A percentile compares a stretch with the other conserved stretches of the same genome.
Evolutionary conservation across 2,329 filamentous ascomycete genomes (phyloP).

Genomic region (Colletotrichum paranaense): DNA sequence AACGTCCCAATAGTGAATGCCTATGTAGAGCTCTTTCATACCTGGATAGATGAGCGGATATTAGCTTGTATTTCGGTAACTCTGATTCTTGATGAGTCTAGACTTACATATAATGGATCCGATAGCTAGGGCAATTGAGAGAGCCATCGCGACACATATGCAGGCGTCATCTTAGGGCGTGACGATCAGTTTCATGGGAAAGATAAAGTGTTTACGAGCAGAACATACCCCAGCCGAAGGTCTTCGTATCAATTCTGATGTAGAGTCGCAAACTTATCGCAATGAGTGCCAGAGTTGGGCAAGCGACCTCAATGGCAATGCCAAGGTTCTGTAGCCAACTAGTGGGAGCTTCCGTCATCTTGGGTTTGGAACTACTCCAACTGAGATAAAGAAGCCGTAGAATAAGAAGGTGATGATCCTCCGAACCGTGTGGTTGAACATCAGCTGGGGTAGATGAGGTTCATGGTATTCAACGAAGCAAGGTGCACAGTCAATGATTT

Average conservation of each 20-base stretch:
- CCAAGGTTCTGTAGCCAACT: slow-evolving; percentile 7
- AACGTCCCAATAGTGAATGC: slow-evolving; percentile 5
- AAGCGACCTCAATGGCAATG: slow-evolving; percentile 3
- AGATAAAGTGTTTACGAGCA: too few species aligned
- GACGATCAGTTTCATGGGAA: background rate
- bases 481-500: background rate
- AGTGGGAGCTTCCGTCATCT: background rate
- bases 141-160: background rate
- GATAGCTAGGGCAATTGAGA: background rate
- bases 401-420: background rate
- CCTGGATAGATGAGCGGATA: background rate
- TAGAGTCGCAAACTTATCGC: background rate
- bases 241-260: slow-evolving; percentile 3
- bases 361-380: background rate
- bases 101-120: slow-evolving; percentile 1
- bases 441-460: background rate
- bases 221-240: slow-evolving; percentile 1
- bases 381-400: background rate
- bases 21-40: slow-evolving; percentile 4
- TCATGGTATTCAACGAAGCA: background rate
- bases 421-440: background rate
- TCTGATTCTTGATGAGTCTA: too few species aligned
- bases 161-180: background rate
- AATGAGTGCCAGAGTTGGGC: background rate
- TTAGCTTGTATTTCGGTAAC: background rate